Base-by-base conservation (phyloP, 768 basidiomycete species). In the Lactarius hengduanensis region DNA sequence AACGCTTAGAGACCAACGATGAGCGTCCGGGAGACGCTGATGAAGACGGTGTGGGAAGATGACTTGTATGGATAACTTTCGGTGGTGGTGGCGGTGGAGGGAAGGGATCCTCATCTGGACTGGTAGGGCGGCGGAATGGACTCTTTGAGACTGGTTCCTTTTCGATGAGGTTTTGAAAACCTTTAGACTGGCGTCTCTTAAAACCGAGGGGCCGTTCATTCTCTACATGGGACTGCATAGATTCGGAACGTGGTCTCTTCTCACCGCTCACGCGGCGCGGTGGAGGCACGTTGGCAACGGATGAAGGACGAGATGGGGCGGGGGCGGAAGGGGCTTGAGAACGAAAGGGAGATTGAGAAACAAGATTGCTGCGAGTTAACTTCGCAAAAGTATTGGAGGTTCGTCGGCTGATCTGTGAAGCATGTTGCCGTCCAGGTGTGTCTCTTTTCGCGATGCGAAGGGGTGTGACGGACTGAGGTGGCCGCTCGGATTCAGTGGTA, bases 301-400 rank as follows among this genome's bases (percentile, higher is more conserved):
- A 75, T 45, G 72, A 69, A 45, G n/a, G 81, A 22, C 65, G 77
- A 4, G 64, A 41, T 18, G 68, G 70, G 2, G 59, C 13, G 3
- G 82, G 76, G 38, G 84, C 80, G n/a, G 81, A 79, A 57, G 85
- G 81, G 30, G 84, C 80, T 67, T 86, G 84, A 2, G 84, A 84
- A 72, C 89, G 90, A 80, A 94, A 94, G 11, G 92, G 92, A 13
- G 92, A 94, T 71, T 92, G 92, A 34, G 89, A 87, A 20, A 94
- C 92, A 63, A 93, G 86, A 73, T 89, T 87, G 74, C 87, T 91
- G 71, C 80, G 87, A 72, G 82, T 83, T 69, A 93, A 83, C 76
- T 91, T 91, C 70, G 84, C 88, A 77, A 88, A 94, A 76, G 90
- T 92, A 50, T 86, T 88, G 9, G 90, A 92, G 18, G 85, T 82